Percentiles rank a stretch among this genome's conserved stretches.
These are phyloP conservation scores for Posidonia oceanica DNA, from an alignment of 116 monocot species.

Conservation along the genomic window DNA sequence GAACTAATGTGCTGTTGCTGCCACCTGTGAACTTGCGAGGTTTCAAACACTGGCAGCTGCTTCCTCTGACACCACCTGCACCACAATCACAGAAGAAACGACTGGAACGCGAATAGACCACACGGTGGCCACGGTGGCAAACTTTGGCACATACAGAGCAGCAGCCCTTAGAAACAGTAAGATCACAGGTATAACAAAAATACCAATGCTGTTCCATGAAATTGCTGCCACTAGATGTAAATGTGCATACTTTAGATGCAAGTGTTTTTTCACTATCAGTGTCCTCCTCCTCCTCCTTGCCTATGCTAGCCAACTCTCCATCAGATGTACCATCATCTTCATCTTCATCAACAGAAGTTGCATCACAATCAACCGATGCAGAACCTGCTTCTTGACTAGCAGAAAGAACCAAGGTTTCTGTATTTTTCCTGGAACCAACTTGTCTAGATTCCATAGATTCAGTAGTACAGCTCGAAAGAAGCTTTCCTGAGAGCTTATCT, in stretches of 20 bases:
- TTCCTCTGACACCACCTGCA: constrained; percentile 93
- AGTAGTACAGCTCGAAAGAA: constrained; percentile 33
- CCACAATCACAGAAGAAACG: constrained; percentile 99
- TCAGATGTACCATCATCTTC: constrained; percentile 98
- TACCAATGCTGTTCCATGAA: constrained; percentile 99
- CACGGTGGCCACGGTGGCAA: constrained; percentile 92
- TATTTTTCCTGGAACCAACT: constrained; percentile 38
- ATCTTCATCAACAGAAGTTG: constrained; percentile 88
- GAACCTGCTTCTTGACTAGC: constrained; percentile 37
- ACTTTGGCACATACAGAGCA: constrained; percentile 97
- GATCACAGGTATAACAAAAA: constrained; percentile 96
- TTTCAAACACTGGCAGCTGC: constrained; percentile 85
- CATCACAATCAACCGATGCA: constrained; percentile 66
- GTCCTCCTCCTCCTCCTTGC: constrained; percentile 92
- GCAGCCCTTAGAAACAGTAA: constrained; percentile 93
- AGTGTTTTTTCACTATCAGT: constrained; percentile 72
- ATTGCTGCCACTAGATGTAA: constrained; percentile 96
- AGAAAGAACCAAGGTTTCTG: constrained; percentile 49
- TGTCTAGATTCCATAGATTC: constrained; percentile 34
- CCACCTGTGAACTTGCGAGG: constrained; percentile 69
- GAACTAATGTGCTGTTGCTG: constrained; percentile 24
- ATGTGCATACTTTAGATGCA: constrained; percentile 96
- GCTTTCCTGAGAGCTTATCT: constrained; percentile 41
- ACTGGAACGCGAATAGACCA: constrained; percentile 96
- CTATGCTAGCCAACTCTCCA: constrained; percentile 81